phyloP scores from a whole-genome alignment of 2,329 filamentous ascomycete species.

The Diaporthe capsici region DNA sequence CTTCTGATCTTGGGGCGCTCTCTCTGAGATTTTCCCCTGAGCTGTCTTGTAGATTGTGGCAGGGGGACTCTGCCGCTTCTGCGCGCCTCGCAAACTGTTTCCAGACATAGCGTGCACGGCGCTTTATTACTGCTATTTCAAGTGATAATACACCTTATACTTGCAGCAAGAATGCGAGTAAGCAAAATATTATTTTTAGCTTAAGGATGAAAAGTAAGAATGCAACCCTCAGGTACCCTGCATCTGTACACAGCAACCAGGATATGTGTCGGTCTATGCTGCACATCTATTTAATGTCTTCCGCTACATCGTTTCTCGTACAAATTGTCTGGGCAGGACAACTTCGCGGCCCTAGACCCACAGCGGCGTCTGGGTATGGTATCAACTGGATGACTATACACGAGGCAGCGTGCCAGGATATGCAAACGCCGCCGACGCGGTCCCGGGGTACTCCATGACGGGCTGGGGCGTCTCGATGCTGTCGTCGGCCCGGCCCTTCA shows the following conservation, averaged over 20 bases:
- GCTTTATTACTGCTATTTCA: not conserved
- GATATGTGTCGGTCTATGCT: not conserved
- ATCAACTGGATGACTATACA: not conserved
- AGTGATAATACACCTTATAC: not conserved
- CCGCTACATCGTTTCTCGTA: not conserved
- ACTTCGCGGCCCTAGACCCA: not conserved
- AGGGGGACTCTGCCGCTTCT: not conserved
- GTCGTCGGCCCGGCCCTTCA: conserved; percentile 43
- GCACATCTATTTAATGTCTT: not conserved
- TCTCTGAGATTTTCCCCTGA: too few species aligned
- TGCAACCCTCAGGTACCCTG: too few species aligned
- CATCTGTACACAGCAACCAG: not conserved
- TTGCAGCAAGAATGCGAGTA: too few species aligned
- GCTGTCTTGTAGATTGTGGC: too few species aligned
- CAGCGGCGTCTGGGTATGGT: not conserved
- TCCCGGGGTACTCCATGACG: conserved; percentile 37
- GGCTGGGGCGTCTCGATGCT: conserved; percentile 30
- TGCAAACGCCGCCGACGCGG: conserved; percentile 1
- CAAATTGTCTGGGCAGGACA: not conserved
- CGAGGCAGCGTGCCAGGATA: conserved; percentile 5
- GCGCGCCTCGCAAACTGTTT: not conserved
- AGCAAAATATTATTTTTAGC: not conserved
- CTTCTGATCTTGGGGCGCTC: not conserved
- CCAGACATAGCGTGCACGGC: not conserved
- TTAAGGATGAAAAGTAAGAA: not conserved